Evolutionary conservation across 352 stramenopile genomes (phyloP), one percentile per base, ranked within the genome.

Genomic region (Poterioochromonas sp.): DNA sequence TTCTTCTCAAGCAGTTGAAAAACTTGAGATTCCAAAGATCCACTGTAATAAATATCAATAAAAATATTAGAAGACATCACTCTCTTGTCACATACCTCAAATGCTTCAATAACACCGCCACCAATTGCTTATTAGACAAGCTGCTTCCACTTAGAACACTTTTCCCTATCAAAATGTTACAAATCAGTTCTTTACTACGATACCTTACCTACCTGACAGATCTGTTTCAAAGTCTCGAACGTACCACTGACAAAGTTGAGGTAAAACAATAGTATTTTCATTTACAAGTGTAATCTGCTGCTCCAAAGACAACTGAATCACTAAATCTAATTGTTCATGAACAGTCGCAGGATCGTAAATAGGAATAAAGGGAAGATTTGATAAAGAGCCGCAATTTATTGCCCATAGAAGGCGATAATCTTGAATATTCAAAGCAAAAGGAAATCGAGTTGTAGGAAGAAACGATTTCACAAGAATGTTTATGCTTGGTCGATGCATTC

Each of bases 351-450:
- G 79, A n/a, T 87, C 76, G 76, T 94, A 96, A 18, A 93, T 83
- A 0, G 86, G 81, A 51, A 96, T 87, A 34, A 85, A 69, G 43
- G 20, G 73, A 41, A 81, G 86, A 76, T 79, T 85, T 68, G 76
- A 85, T 80, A 83, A 88, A 86, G 73, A 90, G 82, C 83, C 83
- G 63, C 79, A 83, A 79, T 95, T 91, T 0, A 95, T 81, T n/a
- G 88, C 88, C 78, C 93, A 88, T 74, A 87, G 90, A 0, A 91
- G 85, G 11, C 91, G 88, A 76, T 91, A 88, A 80, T 96, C 90
- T 5, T 83, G 40, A 39, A 62, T 71, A 0, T 63, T 81, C 32
- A 87, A 79, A 22, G 69, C 80, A 79, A 80, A 83, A 39, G 8
- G 81, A 80, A 83, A 90, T 0, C 74, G 60, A 20, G 88, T 86